Conservation (phyloP, 1,284 basidiomycete genomes). For the Veloporphyrellus conicus region DNA sequence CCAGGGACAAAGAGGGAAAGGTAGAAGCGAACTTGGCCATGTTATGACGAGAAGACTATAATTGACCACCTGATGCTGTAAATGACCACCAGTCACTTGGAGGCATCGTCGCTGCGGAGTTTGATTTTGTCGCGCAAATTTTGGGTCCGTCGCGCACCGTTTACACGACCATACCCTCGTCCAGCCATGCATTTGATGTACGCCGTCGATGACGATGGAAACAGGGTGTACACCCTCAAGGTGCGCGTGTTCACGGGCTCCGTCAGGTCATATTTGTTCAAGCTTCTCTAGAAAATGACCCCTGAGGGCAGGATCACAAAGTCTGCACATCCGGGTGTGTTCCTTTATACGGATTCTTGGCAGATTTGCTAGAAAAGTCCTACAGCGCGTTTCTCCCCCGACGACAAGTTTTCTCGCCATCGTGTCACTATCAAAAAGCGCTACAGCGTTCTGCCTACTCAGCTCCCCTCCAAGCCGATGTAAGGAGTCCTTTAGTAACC, state of each 20-base stretch:
- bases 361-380: constrained; percentile 7
- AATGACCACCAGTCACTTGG: neutral
- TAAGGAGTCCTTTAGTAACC: neutral
- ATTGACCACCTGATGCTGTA: neutral
- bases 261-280: constrained; percentile 7
- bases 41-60: constrained; percentile 3
- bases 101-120: constrained; percentile 16
- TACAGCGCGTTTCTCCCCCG: constrained; percentile 89
- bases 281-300: constrained; percentile 67
- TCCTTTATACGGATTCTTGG: neutral
- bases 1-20: neutral
- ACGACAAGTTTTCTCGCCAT: constrained; percentile 96
- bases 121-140: constrained; percentile 6
- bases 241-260: constrained; percentile 39
- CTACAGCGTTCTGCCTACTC: constrained; percentile 80
- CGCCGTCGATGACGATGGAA: constrained; percentile 75
- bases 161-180: neutral
- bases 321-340: constrained; percentile 86
- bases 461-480: constrained; percentile 79
- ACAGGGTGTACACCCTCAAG: constrained; percentile 86
- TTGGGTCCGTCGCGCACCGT: neutral
- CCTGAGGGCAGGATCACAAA: constrained; percentile 79
- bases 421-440: constrained; percentile 94
- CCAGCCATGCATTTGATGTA: constrained; percentile 89
- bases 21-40: neutral